phyloP scores from a whole-genome alignment of 1,284 basidiomycete species.

The Apiotrichum gracile region DNA sequence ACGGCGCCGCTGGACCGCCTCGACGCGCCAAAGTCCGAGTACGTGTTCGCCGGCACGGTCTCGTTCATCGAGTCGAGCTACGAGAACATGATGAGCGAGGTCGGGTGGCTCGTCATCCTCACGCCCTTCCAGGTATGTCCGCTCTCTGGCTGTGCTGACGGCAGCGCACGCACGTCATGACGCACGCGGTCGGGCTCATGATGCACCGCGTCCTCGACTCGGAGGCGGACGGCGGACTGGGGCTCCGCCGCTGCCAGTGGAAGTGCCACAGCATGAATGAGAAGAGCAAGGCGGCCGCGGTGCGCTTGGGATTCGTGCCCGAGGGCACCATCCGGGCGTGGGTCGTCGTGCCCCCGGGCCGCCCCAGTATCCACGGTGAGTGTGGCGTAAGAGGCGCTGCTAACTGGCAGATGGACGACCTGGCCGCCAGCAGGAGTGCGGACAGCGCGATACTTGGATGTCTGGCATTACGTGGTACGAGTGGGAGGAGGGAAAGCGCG shows the following conservation, averaged over 20 bases:
- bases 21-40: conserved; percentile 20
- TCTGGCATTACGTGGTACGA: conserved; percentile 37
- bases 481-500: conserved; percentile 36
- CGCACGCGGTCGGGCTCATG: conserved; percentile 34
- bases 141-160: neutral
- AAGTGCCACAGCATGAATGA: conserved; percentile 33
- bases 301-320: conserved; percentile 30
- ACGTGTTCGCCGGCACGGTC: conserved; percentile 34
- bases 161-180: conserved; percentile 38
- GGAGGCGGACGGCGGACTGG: conserved; percentile 31
- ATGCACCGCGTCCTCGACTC: conserved; percentile 37
- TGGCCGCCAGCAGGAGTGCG: conserved; percentile 17
- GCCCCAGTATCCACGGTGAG: conserved; percentile 31
- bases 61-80: conserved; percentile 26
- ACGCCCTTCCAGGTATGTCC: conserved; percentile 31
- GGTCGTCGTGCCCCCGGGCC: conserved; percentile 26
- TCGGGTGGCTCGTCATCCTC: conserved; percentile 37
- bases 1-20: conserved; percentile 26
- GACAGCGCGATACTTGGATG: conserved; percentile 33
- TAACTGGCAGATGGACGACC: conserved; percentile 24
- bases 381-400: neutral
- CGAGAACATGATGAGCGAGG: conserved; percentile 30
- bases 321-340: conserved; percentile 32
- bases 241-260: conserved; percentile 40
- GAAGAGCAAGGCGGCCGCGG: conserved; percentile 22